Conservation (phyloP, 805 yeast genomes). For the Nakazawaea molendinolei region DNA sequence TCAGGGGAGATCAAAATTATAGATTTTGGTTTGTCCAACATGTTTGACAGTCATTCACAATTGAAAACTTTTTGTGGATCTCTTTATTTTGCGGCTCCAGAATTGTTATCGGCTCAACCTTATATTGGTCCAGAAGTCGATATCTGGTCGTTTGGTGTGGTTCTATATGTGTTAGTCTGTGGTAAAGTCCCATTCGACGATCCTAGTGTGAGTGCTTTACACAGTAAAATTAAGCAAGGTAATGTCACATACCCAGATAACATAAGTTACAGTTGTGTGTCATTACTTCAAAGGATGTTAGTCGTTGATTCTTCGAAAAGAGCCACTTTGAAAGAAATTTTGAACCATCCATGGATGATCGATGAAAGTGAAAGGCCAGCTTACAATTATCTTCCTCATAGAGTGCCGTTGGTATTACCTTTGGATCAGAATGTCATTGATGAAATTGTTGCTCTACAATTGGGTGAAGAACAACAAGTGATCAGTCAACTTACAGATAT, state of each 20-base stretch:
- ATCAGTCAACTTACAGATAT: constrained; percentile 48
- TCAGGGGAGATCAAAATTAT: constrained; percentile 92
- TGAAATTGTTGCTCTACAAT: constrained; percentile 73
- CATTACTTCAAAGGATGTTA: constrained; percentile 78
- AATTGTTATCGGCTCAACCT: constrained; percentile 84
- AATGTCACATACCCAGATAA: constrained; percentile 85
- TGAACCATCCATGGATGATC: constrained; percentile 91
- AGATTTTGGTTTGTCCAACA: constrained; percentile 91
- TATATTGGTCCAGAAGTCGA: constrained; percentile 97
- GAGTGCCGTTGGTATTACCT: constrained; percentile 70
- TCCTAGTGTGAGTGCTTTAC: constrained; percentile 83
- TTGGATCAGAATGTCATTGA: constrained; percentile 59
- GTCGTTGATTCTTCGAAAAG: constrained; percentile 84
- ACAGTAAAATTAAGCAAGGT: constrained; percentile 90
- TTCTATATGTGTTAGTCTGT: constrained; percentile 87
- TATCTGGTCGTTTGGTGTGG: constrained; percentile 98
- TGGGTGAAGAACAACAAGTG: constrained; percentile 62
- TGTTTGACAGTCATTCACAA: constrained; percentile 63
- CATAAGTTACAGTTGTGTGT: constrained; percentile 73
- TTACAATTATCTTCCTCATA: constrained; percentile 64
- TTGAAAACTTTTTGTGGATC: constrained; percentile 96
- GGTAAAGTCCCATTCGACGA: constrained; percentile 99
- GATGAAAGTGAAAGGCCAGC: constrained; percentile 69
- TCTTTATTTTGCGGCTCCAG: constrained; percentile 97
- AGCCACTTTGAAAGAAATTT: constrained; percentile 71